These are phyloP conservation scores for Sporothrix schenckii DNA, from an alignment of 2,329 filamentous ascomycete genomes.

Conservation along the genomic window DNA sequence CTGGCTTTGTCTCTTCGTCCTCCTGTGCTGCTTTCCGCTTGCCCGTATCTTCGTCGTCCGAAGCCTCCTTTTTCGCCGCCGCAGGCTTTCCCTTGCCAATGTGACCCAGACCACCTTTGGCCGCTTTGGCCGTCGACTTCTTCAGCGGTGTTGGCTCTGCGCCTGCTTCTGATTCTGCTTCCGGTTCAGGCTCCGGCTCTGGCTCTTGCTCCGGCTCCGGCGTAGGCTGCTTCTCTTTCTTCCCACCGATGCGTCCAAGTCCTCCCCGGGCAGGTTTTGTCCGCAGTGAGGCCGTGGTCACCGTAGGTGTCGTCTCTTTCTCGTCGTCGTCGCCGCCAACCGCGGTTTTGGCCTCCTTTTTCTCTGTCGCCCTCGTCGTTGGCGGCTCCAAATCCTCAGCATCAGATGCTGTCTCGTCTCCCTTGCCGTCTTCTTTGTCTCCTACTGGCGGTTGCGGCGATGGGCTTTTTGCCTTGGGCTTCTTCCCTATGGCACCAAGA, in stretches of 20 bases:
- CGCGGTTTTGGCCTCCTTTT: constrained; percentile 32
- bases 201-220: neutral
- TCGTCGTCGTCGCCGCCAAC: constrained; percentile 28
- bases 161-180: neutral
- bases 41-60: neutral
- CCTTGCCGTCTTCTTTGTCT: constrained; percentile 2
- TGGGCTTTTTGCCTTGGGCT: constrained; percentile 53
- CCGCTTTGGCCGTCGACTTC: neutral
- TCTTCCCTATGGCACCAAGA: constrained; percentile 42
- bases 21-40: constrained; percentile 5
- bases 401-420: constrained; percentile 50
- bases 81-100: neutral
- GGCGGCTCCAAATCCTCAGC: constrained; percentile 41
- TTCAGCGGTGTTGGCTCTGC: neutral
- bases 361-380: neutral
- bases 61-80: constrained; percentile 9
- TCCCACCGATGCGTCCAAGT: constrained; percentile 50
- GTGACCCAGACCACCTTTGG: neutral
- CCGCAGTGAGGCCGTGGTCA: neutral
- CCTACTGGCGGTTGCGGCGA: constrained; percentile 48
- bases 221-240: neutral
- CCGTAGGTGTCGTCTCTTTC: neutral
- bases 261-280: constrained; percentile 38
- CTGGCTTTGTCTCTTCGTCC: constrained; percentile 25
- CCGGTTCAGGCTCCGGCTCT: neutral